These are phyloP conservation scores for Peronospora farinosa DNA, from an alignment of 352 stramenopile genomes.

Conservation along the genomic window DNA sequence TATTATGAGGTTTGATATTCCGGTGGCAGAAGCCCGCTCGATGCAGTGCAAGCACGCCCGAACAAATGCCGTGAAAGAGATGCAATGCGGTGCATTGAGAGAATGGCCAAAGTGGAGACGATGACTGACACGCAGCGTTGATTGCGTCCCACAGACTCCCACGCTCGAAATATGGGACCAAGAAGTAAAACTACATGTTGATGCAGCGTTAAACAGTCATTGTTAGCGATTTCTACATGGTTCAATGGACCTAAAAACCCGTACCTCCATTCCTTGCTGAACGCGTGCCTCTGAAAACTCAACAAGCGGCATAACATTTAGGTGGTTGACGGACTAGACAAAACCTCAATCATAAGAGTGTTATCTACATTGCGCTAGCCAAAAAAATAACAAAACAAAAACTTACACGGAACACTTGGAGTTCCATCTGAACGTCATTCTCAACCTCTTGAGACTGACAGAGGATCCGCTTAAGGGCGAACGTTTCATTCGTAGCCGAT, in stretches of 20 bases:
- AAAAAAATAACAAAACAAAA: background rate
- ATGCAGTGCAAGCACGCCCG: constrained; percentile 67
- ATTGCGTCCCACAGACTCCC: constrained; percentile 81
- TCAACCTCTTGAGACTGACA: constrained; percentile 80
- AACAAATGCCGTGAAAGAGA: constrained; percentile 81
- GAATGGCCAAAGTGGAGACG: constrained; percentile 77
- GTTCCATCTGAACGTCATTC: constrained; percentile 67
- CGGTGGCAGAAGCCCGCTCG: constrained; percentile 76
- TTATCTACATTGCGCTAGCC: background rate
- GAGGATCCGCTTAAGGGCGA: constrained; percentile 79
- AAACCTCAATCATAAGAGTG: background rate
- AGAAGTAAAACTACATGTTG: constrained; percentile 60
- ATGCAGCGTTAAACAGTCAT: background rate
- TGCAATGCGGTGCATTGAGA: constrained; percentile 73
- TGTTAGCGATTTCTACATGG: background rate
- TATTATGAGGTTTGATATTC: constrained; percentile 82
- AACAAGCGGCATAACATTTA: constrained; percentile 76
- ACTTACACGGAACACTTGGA: constrained; percentile 66
- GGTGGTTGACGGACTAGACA: constrained; percentile 60
- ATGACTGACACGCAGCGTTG: constrained; percentile 48
- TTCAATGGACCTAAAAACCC: background rate
- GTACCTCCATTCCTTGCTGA: constrained; percentile 68
- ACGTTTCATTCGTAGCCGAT: constrained; percentile 56
- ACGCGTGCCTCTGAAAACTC: constrained; percentile 68
- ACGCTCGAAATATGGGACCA: constrained; percentile 81